These are phyloP conservation scores for Daldinia sp. DNA, from an alignment of 2,329 filamentous ascomycete genomes.

Conservation along the genomic window DNA sequence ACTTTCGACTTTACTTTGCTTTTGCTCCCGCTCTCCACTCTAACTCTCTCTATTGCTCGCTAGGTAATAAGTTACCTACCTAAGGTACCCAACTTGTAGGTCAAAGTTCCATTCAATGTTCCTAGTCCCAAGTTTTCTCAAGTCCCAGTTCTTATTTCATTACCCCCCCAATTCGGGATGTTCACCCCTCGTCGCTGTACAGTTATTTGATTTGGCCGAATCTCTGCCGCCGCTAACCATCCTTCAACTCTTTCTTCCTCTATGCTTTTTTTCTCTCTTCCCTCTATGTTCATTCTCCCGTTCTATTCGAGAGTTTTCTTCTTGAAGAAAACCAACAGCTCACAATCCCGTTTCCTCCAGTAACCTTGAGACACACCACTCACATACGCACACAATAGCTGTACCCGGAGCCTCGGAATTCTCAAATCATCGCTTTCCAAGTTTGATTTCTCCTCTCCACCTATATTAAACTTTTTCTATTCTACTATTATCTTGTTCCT, in stretches of 20 bases:
- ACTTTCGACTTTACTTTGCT: not conserved
- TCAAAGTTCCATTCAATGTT: not conserved
- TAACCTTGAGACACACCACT: conserved; percentile 40
- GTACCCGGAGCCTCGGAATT: conserved; percentile 35
- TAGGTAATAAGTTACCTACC: not conserved
- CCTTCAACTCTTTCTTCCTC: conserved; percentile 5
- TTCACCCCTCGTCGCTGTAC: conserved; percentile 20
- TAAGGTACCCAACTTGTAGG: not conserved
- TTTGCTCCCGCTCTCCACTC: not conserved
- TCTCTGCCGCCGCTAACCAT: conserved; percentile 41
- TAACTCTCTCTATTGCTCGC: not conserved
- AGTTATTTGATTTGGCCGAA: conserved; percentile 44
- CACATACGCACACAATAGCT: conserved; percentile 18
- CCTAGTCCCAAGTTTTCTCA: not conserved
- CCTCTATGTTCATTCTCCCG: conserved; percentile 8
- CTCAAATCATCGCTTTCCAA: conserved; percentile 40
- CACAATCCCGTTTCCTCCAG: conserved; percentile 36
- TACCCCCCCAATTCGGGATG: conserved; percentile 4
- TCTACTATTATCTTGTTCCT: conserved; percentile 27
- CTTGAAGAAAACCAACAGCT: conserved; percentile 37
- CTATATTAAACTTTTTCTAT: conserved; percentile 24
- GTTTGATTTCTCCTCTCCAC: conserved; percentile 25
- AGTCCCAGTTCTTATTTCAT: conserved; percentile 12
- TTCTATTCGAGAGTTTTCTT: conserved; percentile 23
- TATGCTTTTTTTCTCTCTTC: conserved; percentile 17